Evolutionary conservation across 1,284 basidiomycete species (phyloP), one percentile per base, ranked within the genome.

Genomic region (Ceratobasidium sp.): DNA sequence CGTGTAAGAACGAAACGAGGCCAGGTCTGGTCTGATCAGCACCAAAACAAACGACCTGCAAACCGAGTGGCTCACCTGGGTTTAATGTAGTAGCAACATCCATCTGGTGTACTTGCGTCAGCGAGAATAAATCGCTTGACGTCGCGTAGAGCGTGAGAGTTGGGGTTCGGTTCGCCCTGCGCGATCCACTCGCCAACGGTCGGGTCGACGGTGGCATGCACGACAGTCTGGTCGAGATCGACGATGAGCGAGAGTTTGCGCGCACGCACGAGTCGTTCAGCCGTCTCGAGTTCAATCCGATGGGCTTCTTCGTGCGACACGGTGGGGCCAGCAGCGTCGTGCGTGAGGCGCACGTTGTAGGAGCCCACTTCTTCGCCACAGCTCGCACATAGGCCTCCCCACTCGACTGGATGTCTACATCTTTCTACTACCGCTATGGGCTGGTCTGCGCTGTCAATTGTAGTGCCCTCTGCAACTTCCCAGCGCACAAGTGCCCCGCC

Each of bases 161-260:
- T 97, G 11, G 95, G 94, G 83, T 97, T 97, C 75, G 87, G 87
- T 80, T 91, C 88, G 53, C 93, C 92, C 81, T 97, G 95, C 1
- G 87, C 83, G 81, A 98, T 94, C 97, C 97, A 99, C 81, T 99
- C 97, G 31, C 96, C 96, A 0, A 99, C 96, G 0, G 97, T 99
- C 0, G 98, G 97, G 83, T 99, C 97, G 45, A 99, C 97, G 0
- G 97, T 99, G 11, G 98, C 97, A 81, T 99, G 97, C 9, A 99
- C 96, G 81, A 99, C 96, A 7, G 97, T 99, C 83, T 99, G 97
- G 84, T 99, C 97, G 51, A 99, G 89, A 85, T 99, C 97, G 79
- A 99, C 97, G 79, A 99, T 98, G 76, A 99, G 90, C 14, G 95
- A 95, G 27, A 99, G 89, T 80, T 93, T 96, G 75, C 91, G 89